Evolutionary conservation across 306 rosid species (phyloP).

Genomic region (Lathyrus oleraceus): DNA sequence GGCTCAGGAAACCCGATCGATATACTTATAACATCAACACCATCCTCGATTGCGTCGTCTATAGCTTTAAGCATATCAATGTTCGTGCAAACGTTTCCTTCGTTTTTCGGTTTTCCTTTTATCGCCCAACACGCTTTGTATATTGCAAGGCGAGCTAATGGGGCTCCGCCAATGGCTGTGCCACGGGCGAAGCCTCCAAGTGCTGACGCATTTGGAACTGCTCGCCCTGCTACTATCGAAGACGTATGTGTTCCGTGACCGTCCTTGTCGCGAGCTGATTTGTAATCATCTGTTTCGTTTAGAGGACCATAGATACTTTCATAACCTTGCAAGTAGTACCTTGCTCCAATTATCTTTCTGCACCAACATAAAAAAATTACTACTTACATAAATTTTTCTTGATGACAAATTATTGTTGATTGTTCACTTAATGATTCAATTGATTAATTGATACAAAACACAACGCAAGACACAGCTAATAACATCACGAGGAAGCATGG

Average conservation of each 20-base stretch:
- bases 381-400: background rate
- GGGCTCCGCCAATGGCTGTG: constrained; percentile 79
- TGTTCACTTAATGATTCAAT: background rate
- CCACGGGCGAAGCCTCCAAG: constrained; percentile 75
- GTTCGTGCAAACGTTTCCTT: constrained; percentile 68
- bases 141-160: constrained; percentile 69
- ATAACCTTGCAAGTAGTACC: constrained; percentile 76
- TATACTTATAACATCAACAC: constrained; percentile 70
- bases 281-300: constrained; percentile 59
- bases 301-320: constrained; percentile 51
- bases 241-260: constrained; percentile 94
- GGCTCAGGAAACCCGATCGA: constrained; percentile 61
- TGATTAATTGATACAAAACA: background rate
- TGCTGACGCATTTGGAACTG: constrained; percentile 48
- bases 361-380: background rate
- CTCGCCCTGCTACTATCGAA: constrained; percentile 77
- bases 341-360: constrained; percentile 84
- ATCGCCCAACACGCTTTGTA: constrained; percentile 96
- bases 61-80: constrained; percentile 82
- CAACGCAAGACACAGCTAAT: background rate
- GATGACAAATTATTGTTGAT: background rate
- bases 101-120: constrained; percentile 53
- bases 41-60: constrained; percentile 88
- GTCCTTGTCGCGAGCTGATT: constrained; percentile 79
- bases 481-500: constrained; percentile 39